These are phyloP conservation scores for Nakazawaea anatomiae DNA, from an alignment of 805 yeast species.

Conservation along the genomic window DNA sequence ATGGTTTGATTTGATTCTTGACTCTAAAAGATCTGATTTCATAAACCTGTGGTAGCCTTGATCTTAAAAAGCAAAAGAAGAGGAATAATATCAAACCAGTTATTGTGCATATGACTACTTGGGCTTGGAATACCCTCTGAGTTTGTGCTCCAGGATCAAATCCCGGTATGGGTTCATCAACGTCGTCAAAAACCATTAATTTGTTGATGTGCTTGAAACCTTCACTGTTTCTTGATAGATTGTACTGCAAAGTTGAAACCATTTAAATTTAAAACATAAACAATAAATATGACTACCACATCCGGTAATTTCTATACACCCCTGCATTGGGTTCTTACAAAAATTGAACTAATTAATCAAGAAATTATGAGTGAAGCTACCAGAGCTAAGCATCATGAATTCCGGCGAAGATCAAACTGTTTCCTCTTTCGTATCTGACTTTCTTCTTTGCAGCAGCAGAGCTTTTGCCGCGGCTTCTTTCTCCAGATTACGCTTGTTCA, in stretches of 20 bases:
- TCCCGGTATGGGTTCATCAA: constrained; percentile 29
- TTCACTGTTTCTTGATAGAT: too few relatives aligned
- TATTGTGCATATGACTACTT: constrained; percentile 40
- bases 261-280: too few relatives aligned
- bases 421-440: background rate
- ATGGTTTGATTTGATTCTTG: constrained; percentile 17
- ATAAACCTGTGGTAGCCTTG: constrained; percentile 51
- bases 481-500: constrained; percentile 1
- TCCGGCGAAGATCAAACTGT: too few relatives aligned
- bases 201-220: too few relatives aligned
- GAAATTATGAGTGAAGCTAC: too few relatives aligned
- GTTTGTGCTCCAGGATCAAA: constrained; percentile 35
- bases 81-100: constrained; percentile 41
- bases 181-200: background rate
- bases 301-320: too few relatives aligned
- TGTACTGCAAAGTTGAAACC: too few relatives aligned
- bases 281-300: too few relatives aligned
- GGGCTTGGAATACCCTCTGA: constrained; percentile 54
- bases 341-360: too few relatives aligned
- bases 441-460: background rate
- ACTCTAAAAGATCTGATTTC: constrained; percentile 48
- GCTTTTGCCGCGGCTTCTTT: background rate
- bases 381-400: too few relatives aligned
- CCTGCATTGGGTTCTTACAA: too few relatives aligned
- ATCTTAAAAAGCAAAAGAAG: constrained; percentile 44